Percentiles rank a stretch among this genome's conserved stretches.
Conservation (phyloP, 805 yeast species). For the Starmerella ratchasimensis region DNA sequence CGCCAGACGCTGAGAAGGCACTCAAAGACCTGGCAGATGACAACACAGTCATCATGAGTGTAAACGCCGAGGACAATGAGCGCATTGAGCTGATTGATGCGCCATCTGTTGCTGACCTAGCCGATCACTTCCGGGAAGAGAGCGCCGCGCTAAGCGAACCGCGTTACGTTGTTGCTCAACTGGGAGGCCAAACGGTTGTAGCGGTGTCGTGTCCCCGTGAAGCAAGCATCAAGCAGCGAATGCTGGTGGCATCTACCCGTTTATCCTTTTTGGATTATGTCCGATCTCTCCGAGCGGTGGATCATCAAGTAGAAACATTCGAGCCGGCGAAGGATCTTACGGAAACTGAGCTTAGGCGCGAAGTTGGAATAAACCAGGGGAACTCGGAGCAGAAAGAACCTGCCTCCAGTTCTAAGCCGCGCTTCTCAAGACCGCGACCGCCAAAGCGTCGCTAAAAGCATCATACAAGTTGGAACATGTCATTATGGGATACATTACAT, state of each 20-base stretch:
- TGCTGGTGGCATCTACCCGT: constrained; percentile 78
- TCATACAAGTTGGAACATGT: too few relatives aligned
- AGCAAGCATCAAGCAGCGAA: constrained; percentile 76
- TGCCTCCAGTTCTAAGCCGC: constrained; percentile 5
- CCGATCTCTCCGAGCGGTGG: constrained; percentile 8
- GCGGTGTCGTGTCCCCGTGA: constrained; percentile 84
- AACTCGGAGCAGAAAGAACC: neutral
- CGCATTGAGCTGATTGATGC: constrained; percentile 30
- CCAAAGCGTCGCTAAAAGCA: constrained; percentile 12
- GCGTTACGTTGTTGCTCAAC: constrained; percentile 36
- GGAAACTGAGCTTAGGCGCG: neutral
- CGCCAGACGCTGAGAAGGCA: constrained; percentile 17
- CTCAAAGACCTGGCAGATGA: constrained; percentile 16
- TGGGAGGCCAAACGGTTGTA: constrained; percentile 35
- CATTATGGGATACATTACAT: too few relatives aligned
- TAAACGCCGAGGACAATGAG: constrained; percentile 43
- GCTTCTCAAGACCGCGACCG: constrained; percentile 17
- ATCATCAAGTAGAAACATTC: constrained; percentile 12
- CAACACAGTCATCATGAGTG: constrained; percentile 23
- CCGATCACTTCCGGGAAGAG: constrained; percentile 28
- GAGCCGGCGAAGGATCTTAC: constrained; percentile 14
- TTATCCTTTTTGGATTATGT: constrained; percentile 23
- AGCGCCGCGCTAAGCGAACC: constrained; percentile 32
- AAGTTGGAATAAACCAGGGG: constrained; percentile 2
- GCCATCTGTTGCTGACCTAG: constrained; percentile 21